Evolutionary conservation across 352 stramenopile genomes (phyloP), one percentile per base, ranked within the genome.

Genomic region (Phytopythium boreale): DNA sequence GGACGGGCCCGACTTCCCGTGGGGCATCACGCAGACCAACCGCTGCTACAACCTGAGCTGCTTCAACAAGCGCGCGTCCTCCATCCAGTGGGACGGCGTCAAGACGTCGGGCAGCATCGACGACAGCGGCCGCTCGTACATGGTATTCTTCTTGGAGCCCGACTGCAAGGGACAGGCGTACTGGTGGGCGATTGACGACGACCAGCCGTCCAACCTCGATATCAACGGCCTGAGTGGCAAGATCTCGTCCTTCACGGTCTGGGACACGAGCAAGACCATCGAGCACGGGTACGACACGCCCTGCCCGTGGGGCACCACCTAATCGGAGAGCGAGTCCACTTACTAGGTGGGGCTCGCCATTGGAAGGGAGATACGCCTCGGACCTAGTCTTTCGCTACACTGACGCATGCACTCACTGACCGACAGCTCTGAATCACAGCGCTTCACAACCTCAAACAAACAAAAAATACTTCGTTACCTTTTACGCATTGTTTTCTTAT

Each of bases 171-270:
- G 70, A 4, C 22, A 60, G 19, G n/a, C 37, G 10, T 49, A 6
- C 34, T 60, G 55, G 55, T 60, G 55, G 55, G 5, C 36, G 17
- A 36, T 31, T 19, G 15, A 67, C 55, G 1, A 58, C 62, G 12
- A 56, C 50, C 4, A 64, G 59, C 31, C 66, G 36, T 68, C 66
- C 34, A 64, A 75, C 51, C 71, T 75, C 37, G 59, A 51, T 17
- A 20, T 37, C 2, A 56, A 68, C 37, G 41, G 27, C 1, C 55
- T 78, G 11, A 51, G 64, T 46, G 71, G 73, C 22, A 65, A 66
- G 39, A 61, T 78, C 0, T 75, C 71, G 24, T 78, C 71, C 14
- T 75, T 78, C 60, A 75, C 73, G 68, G 46, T 71, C 4, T 74
- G 61, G 63, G 63, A 72, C 31, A 57, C 9, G 9, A 70, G 62